Evolutionary conservation across 2,329 filamentous ascomycete genomes (phyloP), one percentile per base, ranked within the genome.

Genomic region (Aspergillus phoenicis): DNA sequence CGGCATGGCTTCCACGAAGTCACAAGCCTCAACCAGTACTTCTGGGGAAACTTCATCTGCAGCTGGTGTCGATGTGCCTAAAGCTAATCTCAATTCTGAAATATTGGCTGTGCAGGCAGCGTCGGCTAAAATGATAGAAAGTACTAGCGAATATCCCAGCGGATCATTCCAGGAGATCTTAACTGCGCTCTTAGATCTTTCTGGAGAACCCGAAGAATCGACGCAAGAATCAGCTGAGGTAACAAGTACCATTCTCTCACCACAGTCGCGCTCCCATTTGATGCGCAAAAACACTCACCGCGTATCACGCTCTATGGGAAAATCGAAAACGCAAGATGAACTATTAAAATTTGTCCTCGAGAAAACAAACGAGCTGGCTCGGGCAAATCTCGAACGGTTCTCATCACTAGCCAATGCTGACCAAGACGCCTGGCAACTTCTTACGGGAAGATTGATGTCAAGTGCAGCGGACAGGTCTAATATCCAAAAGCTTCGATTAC

Each of bases 21-120:
- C 66, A 62, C 70, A 67, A 56, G 59, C 61, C n/a, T 59, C 69
- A 15, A 56, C 64, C 2, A 69, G 63, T 57, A 71, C 68, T 39
- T 63, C 66, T n/a, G 70, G 59, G 2, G 76, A 79, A 17, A 65
- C 62, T 49, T 48, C 63, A 48, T 45, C 61, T 33, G 60, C 65
- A 8, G 59, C 64, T 47, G 68, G 71, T 48, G 20, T 77, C 86
- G 59, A 84, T 87, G 66, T 71, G n/a, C 71, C 75, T 2, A 78
- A 75, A 57, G 82, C 83, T 8, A 92, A 91, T 68, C 88, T 98
- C 68, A 87, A 86, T 39, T 83, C 86, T 0, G 95, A 99, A 73
- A 90, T 97, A 28, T 86, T 90, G 62, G 91, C 95, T 33, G 94
- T 98, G 0, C 91, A 97, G 74, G 89, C 90, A 6, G 95, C 95